Evolutionary conservation across 441 rosid genomes (phyloP).

Genomic region (Metrosideros polymorpha): DNA sequence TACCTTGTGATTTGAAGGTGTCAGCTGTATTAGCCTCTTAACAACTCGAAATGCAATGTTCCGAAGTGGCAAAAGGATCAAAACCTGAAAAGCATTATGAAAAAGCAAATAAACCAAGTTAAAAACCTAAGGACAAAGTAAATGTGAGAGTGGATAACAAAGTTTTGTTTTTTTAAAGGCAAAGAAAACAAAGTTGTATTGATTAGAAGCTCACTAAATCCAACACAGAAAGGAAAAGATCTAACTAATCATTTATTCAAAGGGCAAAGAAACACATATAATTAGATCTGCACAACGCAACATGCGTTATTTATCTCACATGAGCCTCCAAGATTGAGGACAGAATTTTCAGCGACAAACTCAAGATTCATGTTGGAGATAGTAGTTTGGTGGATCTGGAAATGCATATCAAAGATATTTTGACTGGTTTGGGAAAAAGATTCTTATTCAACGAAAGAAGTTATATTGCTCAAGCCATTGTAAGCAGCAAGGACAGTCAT

Average conservation of each 20-base stretch:
- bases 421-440: not conserved
- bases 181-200: not conserved
- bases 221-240: not conserved
- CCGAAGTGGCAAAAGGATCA: slow-evolving; percentile 75
- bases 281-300: not conserved
- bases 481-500: not conserved
- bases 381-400: not conserved
- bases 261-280: not conserved
- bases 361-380: not conserved
- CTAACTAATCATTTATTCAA: not conserved
- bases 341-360: not conserved
- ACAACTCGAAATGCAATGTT: slow-evolving; percentile 64
- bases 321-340: not conserved
- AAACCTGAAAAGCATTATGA: slow-evolving; percentile 33
- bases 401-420: not conserved
- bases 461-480: not conserved
- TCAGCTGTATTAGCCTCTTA: slow-evolving; percentile 69
- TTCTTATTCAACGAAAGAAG: not conserved
- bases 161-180: not conserved
- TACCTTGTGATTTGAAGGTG: slow-evolving; percentile 79
- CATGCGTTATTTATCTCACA: not conserved
- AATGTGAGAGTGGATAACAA: not conserved
- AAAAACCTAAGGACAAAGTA: not conserved
- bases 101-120: not conserved
- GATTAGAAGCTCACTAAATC: not conserved